Evolutionary conservation across 371 early-diverging fungal genomes (phyloP).

Genomic region (Circinella umbellata): DNA sequence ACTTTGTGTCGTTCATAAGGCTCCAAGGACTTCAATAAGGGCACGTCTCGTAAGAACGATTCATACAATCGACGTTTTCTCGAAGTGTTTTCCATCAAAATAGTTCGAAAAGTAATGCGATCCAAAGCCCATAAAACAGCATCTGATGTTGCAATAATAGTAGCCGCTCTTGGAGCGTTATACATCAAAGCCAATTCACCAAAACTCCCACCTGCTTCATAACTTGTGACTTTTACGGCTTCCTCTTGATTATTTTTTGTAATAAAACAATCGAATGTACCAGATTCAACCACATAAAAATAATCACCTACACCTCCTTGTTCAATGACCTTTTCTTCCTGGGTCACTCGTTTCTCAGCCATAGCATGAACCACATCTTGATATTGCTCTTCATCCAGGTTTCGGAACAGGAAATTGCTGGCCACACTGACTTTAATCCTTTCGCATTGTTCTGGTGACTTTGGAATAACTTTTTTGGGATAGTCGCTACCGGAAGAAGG

Average conservation of each 20-base stretch:
- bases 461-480: constrained; percentile 86
- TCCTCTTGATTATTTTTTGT: constrained; percentile 25
- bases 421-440: constrained; percentile 83
- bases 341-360: constrained; percentile 81
- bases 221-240: constrained; percentile 67
- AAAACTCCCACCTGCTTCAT: constrained; percentile 76
- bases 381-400: constrained; percentile 95
- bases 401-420: constrained; percentile 91
- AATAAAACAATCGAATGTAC: constrained; percentile 92
- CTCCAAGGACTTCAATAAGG: constrained; percentile 68
- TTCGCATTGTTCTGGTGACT: constrained; percentile 82
- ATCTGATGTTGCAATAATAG: constrained; percentile 70
- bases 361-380: constrained; percentile 96
- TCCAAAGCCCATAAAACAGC: constrained; percentile 84
- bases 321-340: constrained; percentile 82
- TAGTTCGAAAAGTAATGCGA: constrained; percentile 79
- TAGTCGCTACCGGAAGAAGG: constrained; percentile 75
- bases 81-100: constrained; percentile 77
- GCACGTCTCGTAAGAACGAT: constrained; percentile 73
- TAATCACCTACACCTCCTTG: constrained; percentile 97
- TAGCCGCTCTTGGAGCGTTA: constrained; percentile 91
- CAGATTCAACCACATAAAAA: constrained; percentile 97
- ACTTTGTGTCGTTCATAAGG: constrained; percentile 79
- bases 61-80: constrained; percentile 82
- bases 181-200: constrained; percentile 94